Base-by-base conservation (phyloP, 1,139 yeast species). In the Geotrichum europaeum region DNA sequence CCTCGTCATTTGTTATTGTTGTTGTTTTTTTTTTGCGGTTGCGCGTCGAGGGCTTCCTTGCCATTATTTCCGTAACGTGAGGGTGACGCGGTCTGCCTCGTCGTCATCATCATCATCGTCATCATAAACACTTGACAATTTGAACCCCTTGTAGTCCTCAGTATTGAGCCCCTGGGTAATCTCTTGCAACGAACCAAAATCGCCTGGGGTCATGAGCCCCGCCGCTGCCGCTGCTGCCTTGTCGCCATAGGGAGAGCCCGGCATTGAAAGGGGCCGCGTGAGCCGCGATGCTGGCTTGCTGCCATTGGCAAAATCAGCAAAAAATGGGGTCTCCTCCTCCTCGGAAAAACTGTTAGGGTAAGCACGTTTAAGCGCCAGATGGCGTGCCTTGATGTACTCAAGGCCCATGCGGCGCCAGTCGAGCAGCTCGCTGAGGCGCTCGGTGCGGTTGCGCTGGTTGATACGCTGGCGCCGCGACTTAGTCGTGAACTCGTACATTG, bases 371-470 rank as follows among this genome's bases (percentile, higher is more conserved):
- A 94, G 81, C 0, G 96, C 89, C 69, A 94, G 81, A 72, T 89
- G 94, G 71, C 98, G 85, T 28, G 98, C 98, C 78, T 94, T 94
- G 72, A 89, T 84, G 75, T 94, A 94, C 75, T 94, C 99, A 62
- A 92, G 80, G 1, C 98, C 98, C 98, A 94, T 92, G 71, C 98
- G 83, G 76, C 89, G 89, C 99, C 99, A 94, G 76, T 94, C 99
- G 65, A 94, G 82, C 69, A 94, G 78, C 72, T 94, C 98, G 60
- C 94, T 85, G 65, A 94, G 81, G 68, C 99, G 82, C 76, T 94
- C 99, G 53, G 97, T 94, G 76, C 99, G 84, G 76, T 94, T 94
- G 78, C 99, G 86, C 79, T 92, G 98, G 76, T 94, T 94, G 76
- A 94, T 94, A 78, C 99, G 86, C 76, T 94, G 98, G 77, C 99